A percentile compares a stretch with the other conserved stretches of the same genome.
phyloP scores from a whole-genome alignment of 2,329 filamentous ascomycete genomes.

The Sporothrix sp. region DNA sequence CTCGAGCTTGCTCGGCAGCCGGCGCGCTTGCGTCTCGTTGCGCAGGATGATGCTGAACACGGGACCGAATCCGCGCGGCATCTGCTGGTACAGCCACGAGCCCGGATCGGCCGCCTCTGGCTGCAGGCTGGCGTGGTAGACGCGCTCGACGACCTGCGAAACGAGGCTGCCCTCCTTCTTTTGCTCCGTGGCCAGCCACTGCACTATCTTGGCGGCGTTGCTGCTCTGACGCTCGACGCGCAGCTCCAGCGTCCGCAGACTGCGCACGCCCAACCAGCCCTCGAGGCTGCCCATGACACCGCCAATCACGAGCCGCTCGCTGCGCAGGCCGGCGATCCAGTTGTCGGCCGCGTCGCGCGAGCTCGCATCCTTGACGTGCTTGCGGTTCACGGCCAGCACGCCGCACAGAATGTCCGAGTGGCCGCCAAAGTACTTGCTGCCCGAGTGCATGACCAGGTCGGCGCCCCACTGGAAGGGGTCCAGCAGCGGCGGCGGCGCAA shows the following conservation, averaged over 20 bases:
- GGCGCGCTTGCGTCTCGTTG: slow-evolving; percentile 49
- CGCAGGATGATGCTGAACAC: slow-evolving; percentile 71
- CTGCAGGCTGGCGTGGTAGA: slow-evolving; percentile 72
- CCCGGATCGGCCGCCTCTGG: slow-evolving; percentile 45
- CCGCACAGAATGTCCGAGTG: slow-evolving; percentile 92
- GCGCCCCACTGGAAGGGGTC: slow-evolving; percentile 76
- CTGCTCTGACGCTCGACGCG: slow-evolving; percentile 67
- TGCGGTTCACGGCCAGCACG: slow-evolving; percentile 56
- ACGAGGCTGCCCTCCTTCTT: slow-evolving; percentile 31
- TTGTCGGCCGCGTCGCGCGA: slow-evolving; percentile 30
- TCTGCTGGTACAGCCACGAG: slow-evolving; percentile 73
- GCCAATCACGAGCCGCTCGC: slow-evolving; percentile 69
- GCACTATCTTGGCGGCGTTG: slow-evolving; percentile 59
- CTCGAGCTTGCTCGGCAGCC: slow-evolving; percentile 64
- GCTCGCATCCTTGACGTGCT: slow-evolving; percentile 5
- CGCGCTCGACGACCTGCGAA: slow-evolving; percentile 43
- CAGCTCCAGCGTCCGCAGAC: slow-evolving; percentile 75
- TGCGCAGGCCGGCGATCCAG: slow-evolving; percentile 51
- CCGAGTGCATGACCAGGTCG: slow-evolving; percentile 83
- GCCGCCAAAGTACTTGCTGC: slow-evolving; percentile 93
- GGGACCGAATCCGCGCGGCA: slow-evolving; percentile 83
- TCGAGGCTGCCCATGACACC: slow-evolving; percentile 82
- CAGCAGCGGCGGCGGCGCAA: slow-evolving; percentile 80
- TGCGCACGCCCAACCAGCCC: slow-evolving; percentile 83
- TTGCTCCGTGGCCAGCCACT: slow-evolving; percentile 54